Evolutionary conservation across 495 filamentous ascomycete species (phyloP), one percentile per base, ranked within the genome.

Genomic region (Neurospora sp.): DNA sequence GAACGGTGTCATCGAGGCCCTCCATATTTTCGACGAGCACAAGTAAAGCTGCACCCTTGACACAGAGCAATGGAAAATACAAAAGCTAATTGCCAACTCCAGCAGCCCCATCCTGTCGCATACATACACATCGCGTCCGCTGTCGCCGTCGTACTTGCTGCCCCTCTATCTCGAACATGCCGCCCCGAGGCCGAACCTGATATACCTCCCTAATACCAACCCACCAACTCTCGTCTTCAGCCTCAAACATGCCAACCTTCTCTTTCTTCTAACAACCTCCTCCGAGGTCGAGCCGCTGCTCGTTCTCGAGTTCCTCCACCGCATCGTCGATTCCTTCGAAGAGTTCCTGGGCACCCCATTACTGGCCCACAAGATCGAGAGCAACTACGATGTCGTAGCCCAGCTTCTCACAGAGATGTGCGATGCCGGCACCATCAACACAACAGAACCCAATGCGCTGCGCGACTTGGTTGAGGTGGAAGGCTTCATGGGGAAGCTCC

Each of bases 321-420:
- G 96, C 53, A 75, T 97, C 18, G 89, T 97, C 75, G 96, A 99
- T 85, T 89, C 93, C 4, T 86, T 99, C 22, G 96, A 99, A 82
- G 96, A 98, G 72, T 98, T 98, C 78, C 85, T 98, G 14, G 95
- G 95, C 41, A 87, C 92, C n/a, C 96, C 96, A 4, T 81, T 99
- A 70, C 83, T 97, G 27, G 91, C 93, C 18, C 86, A 85, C 72
- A 97, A 94, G 82, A 90, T 99, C 76, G 93, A 97, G 80, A 85
- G 84, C 39, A 92, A 89, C 80, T 99, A 98, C 79, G 93, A 98
- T 89, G 91, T 98, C 59, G 92, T 97, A 31, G 94, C 94, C 20
- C 96, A 98, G 81, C 83, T 99, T 8, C 86, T 98, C 38, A 91
- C 90, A 76, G 96, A 99, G 83, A 97, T 98, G 90, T 97, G 94